Conservation (phyloP, 1,284 basidiomycete species). For the Ustilago crameri region DNA sequence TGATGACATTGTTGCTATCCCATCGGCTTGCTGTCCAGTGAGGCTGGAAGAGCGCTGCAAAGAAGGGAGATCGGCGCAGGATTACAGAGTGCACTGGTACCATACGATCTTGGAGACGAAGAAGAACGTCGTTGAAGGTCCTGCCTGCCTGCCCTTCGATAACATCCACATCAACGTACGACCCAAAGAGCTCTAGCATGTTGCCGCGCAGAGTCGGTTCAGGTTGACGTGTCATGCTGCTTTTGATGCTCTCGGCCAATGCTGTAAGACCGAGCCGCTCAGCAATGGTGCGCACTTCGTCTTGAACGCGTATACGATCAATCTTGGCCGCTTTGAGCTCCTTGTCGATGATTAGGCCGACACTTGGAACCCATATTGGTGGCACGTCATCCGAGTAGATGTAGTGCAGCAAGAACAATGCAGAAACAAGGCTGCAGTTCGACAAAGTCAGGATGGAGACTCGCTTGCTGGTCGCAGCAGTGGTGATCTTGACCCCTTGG, state of each 20-base stretch:
- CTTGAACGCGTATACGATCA: constrained; percentile 75
- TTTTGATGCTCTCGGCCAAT: constrained; percentile 68
- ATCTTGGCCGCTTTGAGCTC: constrained; percentile 73
- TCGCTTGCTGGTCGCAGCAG: constrained; percentile 8
- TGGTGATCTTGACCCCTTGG: constrained; percentile 26
- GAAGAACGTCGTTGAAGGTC: constrained; percentile 76
- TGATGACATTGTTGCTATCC: constrained; percentile 73
- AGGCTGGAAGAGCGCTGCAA: constrained; percentile 83
- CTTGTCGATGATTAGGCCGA: constrained; percentile 72
- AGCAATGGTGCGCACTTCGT: constrained; percentile 73
- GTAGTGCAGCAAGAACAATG: constrained; percentile 84
- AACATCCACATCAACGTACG: constrained; percentile 28
- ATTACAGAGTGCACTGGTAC: constrained; percentile 80
- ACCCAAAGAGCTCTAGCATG: constrained; percentile 71
- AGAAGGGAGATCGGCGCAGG: constrained; percentile 85
- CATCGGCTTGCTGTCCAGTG: constrained; percentile 81
- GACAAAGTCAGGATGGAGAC: constrained; percentile 51
- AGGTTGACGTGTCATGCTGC: constrained; percentile 68
- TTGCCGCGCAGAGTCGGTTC: constrained; percentile 72
- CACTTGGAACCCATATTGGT: constrained; percentile 84
- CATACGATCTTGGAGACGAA: constrained; percentile 78
- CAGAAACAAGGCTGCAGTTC: constrained; percentile 75
- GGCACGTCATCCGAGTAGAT: constrained; percentile 86
- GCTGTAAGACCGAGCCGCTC: constrained; percentile 72
- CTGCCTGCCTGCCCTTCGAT: constrained; percentile 7